These are phyloP conservation scores for Botrytis elliptica DNA, from an alignment of 2,329 filamentous ascomycete genomes.

Conservation along the genomic window DNA sequence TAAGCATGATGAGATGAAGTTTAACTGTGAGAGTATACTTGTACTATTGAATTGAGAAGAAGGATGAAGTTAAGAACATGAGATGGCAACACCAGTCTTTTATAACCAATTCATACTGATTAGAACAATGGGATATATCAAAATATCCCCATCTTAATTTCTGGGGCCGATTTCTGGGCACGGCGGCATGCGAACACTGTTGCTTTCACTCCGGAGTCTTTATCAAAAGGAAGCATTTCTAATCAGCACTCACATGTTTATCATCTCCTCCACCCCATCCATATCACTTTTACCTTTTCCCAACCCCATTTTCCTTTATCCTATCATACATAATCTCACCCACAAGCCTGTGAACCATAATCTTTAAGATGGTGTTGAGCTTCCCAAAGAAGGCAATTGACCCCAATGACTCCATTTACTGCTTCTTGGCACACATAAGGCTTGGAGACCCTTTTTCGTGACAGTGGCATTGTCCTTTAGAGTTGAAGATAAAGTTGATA, in stretches of 20 bases:
- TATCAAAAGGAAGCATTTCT: background rate
- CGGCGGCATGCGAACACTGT: background rate
- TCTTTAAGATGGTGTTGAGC: slow-evolving; percentile 1
- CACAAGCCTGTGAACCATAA: background rate
- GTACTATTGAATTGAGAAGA: background rate
- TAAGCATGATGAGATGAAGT: slow-evolving; percentile 10
- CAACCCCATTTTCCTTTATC: background rate
- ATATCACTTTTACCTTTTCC: background rate
- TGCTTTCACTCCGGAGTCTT: background rate
- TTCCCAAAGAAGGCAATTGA: background rate
- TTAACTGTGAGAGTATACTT: background rate
- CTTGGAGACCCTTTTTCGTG: background rate
- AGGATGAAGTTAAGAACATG: background rate
- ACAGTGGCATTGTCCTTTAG: background rate
- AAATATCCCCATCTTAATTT: background rate
- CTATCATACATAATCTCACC: background rate
- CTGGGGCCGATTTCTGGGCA: background rate
- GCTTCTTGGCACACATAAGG: background rate
- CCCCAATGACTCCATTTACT: background rate
- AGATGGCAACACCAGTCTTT: background rate
- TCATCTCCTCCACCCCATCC: background rate
- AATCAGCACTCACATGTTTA: background rate
- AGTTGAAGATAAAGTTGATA: slow-evolving; percentile 1
- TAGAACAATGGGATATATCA: background rate
- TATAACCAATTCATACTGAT: background rate